Evolutionary conservation across 2,329 filamentous ascomycete species (phyloP).

Genomic region (Alternaria dauci): DNA sequence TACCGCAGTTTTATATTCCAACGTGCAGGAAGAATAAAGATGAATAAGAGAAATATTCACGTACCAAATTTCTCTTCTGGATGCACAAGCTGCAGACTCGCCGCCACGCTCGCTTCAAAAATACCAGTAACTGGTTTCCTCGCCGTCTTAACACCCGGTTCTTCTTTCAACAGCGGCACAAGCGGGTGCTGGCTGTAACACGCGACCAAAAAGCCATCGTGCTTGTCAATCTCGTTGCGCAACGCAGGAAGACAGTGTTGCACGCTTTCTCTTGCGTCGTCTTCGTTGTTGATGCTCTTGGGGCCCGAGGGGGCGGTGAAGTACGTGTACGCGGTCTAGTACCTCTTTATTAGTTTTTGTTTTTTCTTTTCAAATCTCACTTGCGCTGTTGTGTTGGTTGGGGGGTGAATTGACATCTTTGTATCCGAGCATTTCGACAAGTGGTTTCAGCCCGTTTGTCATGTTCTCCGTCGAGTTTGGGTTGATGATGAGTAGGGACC

Average conservation of each 20-base stretch:
- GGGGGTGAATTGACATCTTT: constrained; percentile 51
- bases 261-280: constrained; percentile 71
- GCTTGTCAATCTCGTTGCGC: constrained; percentile 54
- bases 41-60: too few relatives aligned
- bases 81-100: constrained; percentile 65
- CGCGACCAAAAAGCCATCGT: constrained; percentile 84
- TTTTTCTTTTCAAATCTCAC: too few relatives aligned
- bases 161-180: constrained; percentile 66
- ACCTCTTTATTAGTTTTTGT: too few relatives aligned
- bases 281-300: constrained; percentile 78
- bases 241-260: constrained; percentile 68
- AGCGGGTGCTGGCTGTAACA: constrained; percentile 89
- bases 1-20: too few relatives aligned
- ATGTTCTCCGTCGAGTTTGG: constrained; percentile 79
- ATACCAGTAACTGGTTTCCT: constrained; percentile 76
- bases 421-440: constrained; percentile 57
- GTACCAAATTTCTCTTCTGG: constrained; percentile 69
- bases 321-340: constrained; percentile 61
- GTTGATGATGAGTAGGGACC: constrained; percentile 74
- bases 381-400: too few relatives aligned
- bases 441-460: constrained; percentile 70
- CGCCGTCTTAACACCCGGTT: constrained; percentile 46
- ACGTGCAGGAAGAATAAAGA: too few relatives aligned
- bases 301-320: constrained; percentile 75
- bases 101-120: constrained; percentile 81